These are phyloP conservation scores for Allantophomopsis lycopodina DNA, from an alignment of 2,329 filamentous ascomycete species.

Conservation along the genomic window DNA sequence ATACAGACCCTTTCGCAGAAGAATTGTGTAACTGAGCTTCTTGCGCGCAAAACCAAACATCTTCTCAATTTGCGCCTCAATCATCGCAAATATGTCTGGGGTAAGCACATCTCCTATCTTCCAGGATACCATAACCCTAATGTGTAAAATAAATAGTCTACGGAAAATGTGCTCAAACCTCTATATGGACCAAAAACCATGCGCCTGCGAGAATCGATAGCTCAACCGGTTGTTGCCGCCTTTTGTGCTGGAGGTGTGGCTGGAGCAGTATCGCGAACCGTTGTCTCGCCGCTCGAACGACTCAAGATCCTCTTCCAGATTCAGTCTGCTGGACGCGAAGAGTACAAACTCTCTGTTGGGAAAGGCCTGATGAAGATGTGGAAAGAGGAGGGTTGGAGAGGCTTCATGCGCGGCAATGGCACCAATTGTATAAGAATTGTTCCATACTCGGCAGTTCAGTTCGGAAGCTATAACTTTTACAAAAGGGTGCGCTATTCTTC, in stretches of 20 bases:
- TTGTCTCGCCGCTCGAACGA: conserved; percentile 89
- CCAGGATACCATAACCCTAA: conserved; percentile 1
- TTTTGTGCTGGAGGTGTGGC: conserved; percentile 92
- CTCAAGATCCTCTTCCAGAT: conserved; percentile 97
- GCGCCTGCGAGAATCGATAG: conserved; percentile 35
- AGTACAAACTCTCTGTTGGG: conserved; percentile 85
- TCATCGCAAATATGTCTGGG: conserved; percentile 12
- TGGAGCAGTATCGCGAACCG: conserved; percentile 92
- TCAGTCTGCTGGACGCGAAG: conserved; percentile 77
- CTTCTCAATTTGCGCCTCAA: conserved; percentile 1
- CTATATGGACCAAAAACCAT: conserved; percentile 16
- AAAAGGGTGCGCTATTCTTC: conserved; percentile 52
- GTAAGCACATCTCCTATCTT: conserved; percentile 9
- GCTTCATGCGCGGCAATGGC: conserved; percentile 95
- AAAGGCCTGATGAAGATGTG: conserved; percentile 92
- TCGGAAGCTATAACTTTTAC: conserved; percentile 96
- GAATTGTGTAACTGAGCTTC: conserved; percentile 2
- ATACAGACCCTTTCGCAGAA: too few species aligned
- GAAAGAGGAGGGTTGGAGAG: conserved; percentile 90
- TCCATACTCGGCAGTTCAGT: conserved; percentile 95
- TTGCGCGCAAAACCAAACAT: conserved; percentile 5
- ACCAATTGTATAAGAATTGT: conserved; percentile 98
- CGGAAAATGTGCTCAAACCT: conserved; percentile 12
- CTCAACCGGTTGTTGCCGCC: conserved; percentile 77
- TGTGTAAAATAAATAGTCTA: conserved; percentile 7